A percentile compares a stretch with the other conserved stretches of the same genome.
These are phyloP conservation scores for Cladorrhinum samala DNA, from an alignment of 495 filamentous ascomycete genomes.

Conservation along the genomic window DNA sequence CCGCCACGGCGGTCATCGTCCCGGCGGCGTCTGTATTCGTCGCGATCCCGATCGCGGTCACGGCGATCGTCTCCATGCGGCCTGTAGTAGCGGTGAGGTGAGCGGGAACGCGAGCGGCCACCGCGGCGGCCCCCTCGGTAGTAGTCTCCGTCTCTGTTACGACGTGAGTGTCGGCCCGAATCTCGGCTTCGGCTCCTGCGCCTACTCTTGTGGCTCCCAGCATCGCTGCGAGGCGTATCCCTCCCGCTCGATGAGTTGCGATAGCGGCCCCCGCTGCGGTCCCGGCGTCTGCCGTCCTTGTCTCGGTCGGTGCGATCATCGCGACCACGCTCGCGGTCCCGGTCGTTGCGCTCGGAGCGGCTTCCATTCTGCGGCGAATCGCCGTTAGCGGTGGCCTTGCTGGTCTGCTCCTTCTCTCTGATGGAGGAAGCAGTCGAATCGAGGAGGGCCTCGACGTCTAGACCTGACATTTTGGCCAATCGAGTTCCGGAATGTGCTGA, in stretches of 20 bases:
- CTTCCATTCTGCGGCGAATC: conserved; percentile 51
- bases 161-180: conserved; percentile 72
- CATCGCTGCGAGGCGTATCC: conserved; percentile 68
- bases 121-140: conserved; percentile 57
- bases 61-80: conserved; percentile 55
- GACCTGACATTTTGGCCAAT: conserved; percentile 62
- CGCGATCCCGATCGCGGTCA: conserved; percentile 39
- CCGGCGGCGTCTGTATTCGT: conserved; percentile 44
- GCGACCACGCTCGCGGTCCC: conserved; percentile 28
- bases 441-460: conserved; percentile 90
- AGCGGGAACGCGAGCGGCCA: conserved; percentile 64
- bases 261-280: conserved; percentile 55
- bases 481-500: background rate
- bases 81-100: conserved; percentile 72
- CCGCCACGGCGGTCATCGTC: conserved; percentile 45
- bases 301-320: conserved; percentile 34
- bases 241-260: conserved; percentile 35
- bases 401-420: conserved; percentile 32
- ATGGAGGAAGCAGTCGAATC: conserved; percentile 71
- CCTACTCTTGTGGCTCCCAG: conserved; percentile 80
- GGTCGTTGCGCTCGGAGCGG: conserved; percentile 36
- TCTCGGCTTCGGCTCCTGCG: conserved; percentile 76
- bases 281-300: conserved; percentile 58
- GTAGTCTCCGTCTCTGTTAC: conserved; percentile 71
- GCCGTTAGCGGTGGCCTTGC: conserved; percentile 29